These are phyloP conservation scores for Pseudogymnoascus sp. DNA, from an alignment of 2,329 filamentous ascomycete species.

Conservation along the genomic window DNA sequence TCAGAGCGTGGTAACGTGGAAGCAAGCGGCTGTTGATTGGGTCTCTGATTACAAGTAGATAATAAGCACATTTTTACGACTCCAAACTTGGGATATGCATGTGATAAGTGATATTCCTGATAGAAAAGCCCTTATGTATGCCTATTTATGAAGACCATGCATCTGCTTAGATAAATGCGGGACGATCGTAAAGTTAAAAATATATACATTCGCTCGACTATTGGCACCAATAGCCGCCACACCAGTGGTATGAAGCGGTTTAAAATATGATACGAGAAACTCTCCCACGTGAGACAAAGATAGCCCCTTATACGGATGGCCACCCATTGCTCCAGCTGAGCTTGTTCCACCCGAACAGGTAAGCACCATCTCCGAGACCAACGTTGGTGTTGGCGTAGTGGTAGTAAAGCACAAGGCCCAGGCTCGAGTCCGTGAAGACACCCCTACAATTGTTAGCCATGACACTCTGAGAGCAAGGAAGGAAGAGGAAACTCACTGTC, in stretches of 20 bases:
- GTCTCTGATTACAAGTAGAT: background rate
- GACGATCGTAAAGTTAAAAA: background rate
- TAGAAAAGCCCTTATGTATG: background rate
- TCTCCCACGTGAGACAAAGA: background rate
- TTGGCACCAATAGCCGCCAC: background rate
- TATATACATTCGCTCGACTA: background rate
- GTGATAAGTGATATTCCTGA: background rate
- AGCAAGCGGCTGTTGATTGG: background rate
- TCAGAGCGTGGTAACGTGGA: background rate
- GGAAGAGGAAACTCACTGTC: constrained; percentile 35
- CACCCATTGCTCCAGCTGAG: constrained; percentile 38
- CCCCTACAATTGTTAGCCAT: constrained; percentile 33
- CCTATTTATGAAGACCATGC: background rate
- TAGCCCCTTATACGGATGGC: constrained; percentile 32
- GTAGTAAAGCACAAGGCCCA: constrained; percentile 54
- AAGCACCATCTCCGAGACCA: constrained; percentile 42
- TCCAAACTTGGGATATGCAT: background rate
- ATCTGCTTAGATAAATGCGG: background rate
- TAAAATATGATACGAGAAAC: background rate
- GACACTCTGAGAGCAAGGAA: background rate
- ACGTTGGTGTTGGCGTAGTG: constrained; percentile 52
- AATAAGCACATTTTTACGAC: background rate
- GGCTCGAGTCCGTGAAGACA: constrained; percentile 42
- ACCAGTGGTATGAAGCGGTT: background rate
- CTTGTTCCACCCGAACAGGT: constrained; percentile 40